phyloP scores from a whole-genome alignment of 1,284 basidiomycete species.

The Leccinum ponderosum region DNA sequence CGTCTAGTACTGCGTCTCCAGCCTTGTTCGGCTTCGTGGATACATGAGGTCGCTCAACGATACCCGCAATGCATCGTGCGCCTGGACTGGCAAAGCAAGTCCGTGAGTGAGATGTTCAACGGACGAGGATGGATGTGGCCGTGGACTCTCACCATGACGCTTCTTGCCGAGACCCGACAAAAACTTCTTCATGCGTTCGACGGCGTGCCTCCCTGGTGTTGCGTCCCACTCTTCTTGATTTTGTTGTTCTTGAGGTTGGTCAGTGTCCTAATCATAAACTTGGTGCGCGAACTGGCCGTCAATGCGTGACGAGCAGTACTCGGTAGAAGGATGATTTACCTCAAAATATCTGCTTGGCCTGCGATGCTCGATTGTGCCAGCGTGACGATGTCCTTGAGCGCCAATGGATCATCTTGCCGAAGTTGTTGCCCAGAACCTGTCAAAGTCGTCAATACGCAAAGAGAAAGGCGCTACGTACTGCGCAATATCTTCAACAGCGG shows the following conservation, averaged over 20 bases:
- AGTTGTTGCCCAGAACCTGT: conserved; percentile 85
- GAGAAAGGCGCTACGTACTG: conserved; percentile 46
- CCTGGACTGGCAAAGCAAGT: no score
- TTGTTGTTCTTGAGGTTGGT: conserved; percentile 92
- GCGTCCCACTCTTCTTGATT: conserved; percentile 59
- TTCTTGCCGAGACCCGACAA: conserved; percentile 73
- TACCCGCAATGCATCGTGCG: no score
- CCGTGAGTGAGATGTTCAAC: neutral
- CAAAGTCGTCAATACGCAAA: conserved; percentile 6
- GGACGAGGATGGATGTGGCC: neutral
- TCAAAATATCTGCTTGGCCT: conserved; percentile 55
- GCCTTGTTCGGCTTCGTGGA: no score
- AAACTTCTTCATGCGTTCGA: conserved; percentile 86
- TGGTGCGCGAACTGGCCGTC: conserved; percentile 65
- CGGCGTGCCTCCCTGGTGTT: conserved; percentile 68
- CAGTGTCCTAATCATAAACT: conserved; percentile 93
- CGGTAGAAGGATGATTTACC: conserved; percentile 38
- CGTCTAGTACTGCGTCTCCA: no score
- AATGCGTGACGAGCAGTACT: neutral
- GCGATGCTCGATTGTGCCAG: conserved; percentile 78
- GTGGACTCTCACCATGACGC: conserved; percentile 55
- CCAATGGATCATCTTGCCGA: conserved; percentile 84
- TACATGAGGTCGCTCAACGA: no score
- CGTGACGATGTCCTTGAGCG: conserved; percentile 82
- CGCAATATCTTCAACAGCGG: conserved; percentile 78